Evolutionary conservation across 805 yeast species (phyloP).

Genomic region (Ogataea naganishii): DNA sequence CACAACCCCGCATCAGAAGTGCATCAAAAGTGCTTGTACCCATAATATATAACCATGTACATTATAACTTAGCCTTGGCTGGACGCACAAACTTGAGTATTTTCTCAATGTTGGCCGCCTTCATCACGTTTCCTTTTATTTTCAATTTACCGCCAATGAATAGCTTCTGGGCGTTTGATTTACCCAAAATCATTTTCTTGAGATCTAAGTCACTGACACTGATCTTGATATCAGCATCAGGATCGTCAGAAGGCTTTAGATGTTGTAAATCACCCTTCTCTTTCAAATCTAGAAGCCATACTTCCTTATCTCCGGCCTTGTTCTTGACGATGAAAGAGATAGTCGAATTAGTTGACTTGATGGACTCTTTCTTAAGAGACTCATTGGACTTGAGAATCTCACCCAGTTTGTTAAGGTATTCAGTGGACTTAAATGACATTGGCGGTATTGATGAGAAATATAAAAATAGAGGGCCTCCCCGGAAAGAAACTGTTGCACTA

Average conservation of each 20-base stretch:
- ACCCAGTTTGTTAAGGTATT: constrained; percentile 9
- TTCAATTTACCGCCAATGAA: constrained; percentile 80
- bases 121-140: constrained; percentile 86
- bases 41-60: no score
- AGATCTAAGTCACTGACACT: constrained; percentile 61
- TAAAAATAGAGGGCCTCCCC: no score
- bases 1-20: no score
- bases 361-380: constrained; percentile 10
- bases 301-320: constrained; percentile 44
- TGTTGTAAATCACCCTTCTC: constrained; percentile 36
- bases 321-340: constrained; percentile 62
- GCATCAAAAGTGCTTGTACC: no score
- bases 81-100: constrained; percentile 49
- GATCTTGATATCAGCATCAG: constrained; percentile 58
- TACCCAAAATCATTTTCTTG: constrained; percentile 63
- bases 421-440: constrained; percentile 9
- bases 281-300: constrained; percentile 63
- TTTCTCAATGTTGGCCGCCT: constrained; percentile 70
- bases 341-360: constrained; percentile 45
- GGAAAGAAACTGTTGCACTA: no score
- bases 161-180: constrained; percentile 77
- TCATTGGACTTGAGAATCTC: constrained; percentile 10
- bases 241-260: constrained; percentile 30
- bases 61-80: constrained; percentile 35
- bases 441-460: no score